phyloP scores from a whole-genome alignment of 805 yeast genomes.

The Priceomyces medius region DNA sequence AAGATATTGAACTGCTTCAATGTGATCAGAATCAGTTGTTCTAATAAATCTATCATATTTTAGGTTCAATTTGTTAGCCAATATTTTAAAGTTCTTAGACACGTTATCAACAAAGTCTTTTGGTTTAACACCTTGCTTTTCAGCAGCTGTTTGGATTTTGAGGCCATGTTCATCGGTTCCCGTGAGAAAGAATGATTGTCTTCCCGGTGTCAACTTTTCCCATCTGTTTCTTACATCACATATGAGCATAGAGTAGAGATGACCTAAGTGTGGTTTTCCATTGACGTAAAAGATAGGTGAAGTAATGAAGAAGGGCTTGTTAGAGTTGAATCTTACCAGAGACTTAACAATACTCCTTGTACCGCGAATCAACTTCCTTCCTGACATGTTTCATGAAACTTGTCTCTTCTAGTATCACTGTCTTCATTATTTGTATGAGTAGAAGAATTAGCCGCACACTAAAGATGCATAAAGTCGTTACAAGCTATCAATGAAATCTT shows the following conservation, averaged over 20 bases:
- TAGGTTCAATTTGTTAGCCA: constrained; percentile 61
- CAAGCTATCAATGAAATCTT: neutral
- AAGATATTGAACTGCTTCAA: constrained; percentile 57
- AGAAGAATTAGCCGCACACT: no score
- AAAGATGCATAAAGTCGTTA: no score
- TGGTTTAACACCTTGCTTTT: constrained; percentile 47
- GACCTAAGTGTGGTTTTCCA: constrained; percentile 93
- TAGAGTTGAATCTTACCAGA: constrained; percentile 3
- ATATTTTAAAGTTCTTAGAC: constrained; percentile 57
- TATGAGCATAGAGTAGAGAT: constrained; percentile 80
- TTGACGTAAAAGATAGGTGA: constrained; percentile 97
- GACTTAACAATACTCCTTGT: no score
- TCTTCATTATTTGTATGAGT: no score
- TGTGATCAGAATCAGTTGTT: constrained; percentile 85
- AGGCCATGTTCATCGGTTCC: constrained; percentile 98
- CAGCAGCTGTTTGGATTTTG: constrained; percentile 87
- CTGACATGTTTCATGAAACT: no score
- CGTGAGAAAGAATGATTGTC: constrained; percentile 59
- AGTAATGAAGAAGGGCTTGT: constrained; percentile 54
- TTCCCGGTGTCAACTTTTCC: constrained; percentile 45
- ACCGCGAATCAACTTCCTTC: no score
- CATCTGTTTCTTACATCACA: constrained; percentile 80
- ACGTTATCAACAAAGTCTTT: constrained; percentile 70
- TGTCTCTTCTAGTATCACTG: no score
- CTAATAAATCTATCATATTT: constrained; percentile 76